Evolutionary conservation across 768 basidiomycete genomes (phyloP).

Genomic region (Tricholoma matsutake): DNA sequence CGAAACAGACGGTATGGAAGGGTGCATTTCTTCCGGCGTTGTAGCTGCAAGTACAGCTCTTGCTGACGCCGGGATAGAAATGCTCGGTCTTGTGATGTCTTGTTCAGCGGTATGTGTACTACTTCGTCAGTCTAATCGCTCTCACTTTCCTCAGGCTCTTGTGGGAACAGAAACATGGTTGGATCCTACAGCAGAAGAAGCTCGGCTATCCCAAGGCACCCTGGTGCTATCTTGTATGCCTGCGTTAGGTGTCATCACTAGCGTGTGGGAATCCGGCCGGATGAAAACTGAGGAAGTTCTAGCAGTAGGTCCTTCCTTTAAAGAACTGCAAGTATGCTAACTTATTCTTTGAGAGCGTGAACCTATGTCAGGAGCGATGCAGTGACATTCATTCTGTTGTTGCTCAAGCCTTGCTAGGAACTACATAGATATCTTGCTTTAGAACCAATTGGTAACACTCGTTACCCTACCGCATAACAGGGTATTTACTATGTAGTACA

Average conservation of each 20-base stretch:
- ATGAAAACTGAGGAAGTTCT: constrained; percentile 52
- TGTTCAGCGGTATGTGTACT: constrained; percentile 64
- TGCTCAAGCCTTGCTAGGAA: constrained; percentile 62
- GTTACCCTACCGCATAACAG: too few species aligned
- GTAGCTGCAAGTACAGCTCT: constrained; percentile 89
- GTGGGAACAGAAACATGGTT: constrained; percentile 62
- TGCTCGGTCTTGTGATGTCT: constrained; percentile 84
- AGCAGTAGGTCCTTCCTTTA: constrained; percentile 38
- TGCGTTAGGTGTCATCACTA: constrained; percentile 79
- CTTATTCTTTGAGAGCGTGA: constrained; percentile 54
- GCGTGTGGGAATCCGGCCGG: constrained; percentile 81
- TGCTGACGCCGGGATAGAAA: constrained; percentile 90
- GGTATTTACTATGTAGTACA: too few species aligned
- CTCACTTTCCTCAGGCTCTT: constrained; percentile 43
- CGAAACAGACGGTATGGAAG: constrained; percentile 90
- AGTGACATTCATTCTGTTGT: constrained; percentile 74
- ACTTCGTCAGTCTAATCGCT: neutral
- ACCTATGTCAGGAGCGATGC: constrained; percentile 66
- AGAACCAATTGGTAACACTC: too few species aligned
- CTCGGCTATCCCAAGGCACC: constrained; percentile 52
- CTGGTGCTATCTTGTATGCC: constrained; percentile 86
- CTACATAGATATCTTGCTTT: neutral
- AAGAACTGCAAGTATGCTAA: neutral
- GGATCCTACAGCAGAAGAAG: constrained; percentile 79
- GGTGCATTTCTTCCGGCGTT: constrained; percentile 81